Base-by-base conservation (phyloP, 208 protist genomes). In the Angomonas deanei region DNA sequence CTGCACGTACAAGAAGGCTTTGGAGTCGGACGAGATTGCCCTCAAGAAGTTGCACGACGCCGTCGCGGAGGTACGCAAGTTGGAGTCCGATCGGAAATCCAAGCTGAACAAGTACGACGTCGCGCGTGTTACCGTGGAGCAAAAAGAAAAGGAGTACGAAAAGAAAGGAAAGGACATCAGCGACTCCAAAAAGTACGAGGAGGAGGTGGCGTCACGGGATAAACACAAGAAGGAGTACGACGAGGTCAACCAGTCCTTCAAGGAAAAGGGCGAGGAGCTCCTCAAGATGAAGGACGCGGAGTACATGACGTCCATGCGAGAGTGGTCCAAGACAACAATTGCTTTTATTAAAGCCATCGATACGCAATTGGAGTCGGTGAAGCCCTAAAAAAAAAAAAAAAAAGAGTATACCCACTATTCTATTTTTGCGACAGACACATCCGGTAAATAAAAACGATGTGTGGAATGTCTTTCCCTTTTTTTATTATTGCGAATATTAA, bases 341-440 rank as follows among this genome's bases (percentile, higher is more conserved):
- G 3, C n/a, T 8, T 39, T 59, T 30, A 23, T 59, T 39, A 39
- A 30, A 13, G 33, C 11, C 13, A 42, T 59, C 32, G 10, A 59
- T 11, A 46, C 50, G 31, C 21, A 28, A 24, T 33, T 56, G 50
- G 50, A 28, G 27, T n/a, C 50, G 26, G 28, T 56, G 2, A 28
- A 56, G 50, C 8, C 31, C 10, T 56, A 56, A 59, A 59, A 39
- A 42, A 2, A 59, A 59, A 33, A 59, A 59, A 33, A 59, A 59
- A 33, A 42, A 34, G 5, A 59, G 3, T 39, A 59, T 4, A 27
- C 3, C 26, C 19, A 26, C 8, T 53, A 53, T 53, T 26, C 5
- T 53, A 17, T 13, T 53, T 53, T 26, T 53, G 23, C 19, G 8
- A 21, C 19, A 27, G 5, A 53, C 47, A n/a, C n/a, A n/a, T n/a